Conservation (phyloP, 441 rosid genomes). For the Bruguiera hainesii region DNA sequence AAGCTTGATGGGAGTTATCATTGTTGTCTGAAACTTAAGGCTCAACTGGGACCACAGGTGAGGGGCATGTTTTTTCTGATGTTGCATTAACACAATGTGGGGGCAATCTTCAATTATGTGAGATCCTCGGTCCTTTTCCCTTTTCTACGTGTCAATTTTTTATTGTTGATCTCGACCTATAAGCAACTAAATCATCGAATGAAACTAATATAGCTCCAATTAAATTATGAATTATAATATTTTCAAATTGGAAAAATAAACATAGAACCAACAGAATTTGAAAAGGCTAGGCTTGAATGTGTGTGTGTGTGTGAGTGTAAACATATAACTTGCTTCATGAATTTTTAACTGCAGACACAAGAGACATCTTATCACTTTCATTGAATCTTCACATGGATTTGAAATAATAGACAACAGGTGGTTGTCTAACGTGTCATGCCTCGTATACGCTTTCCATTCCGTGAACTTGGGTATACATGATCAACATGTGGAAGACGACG, state of each 20-base stretch:
- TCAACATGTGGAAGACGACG: not conserved
- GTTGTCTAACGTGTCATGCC: not conserved
- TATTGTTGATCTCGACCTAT: not conserved
- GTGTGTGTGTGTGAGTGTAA: not conserved
- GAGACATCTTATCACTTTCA: not conserved
- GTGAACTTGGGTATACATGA: not conserved
- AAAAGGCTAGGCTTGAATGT: too few relatives aligned
- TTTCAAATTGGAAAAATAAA: too few relatives aligned
- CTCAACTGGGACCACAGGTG: constrained; percentile 42
- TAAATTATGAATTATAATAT: not conserved
- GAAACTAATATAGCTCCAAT: not conserved
- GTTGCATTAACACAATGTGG: constrained; percentile 45
- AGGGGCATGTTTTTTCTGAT: constrained; percentile 41
- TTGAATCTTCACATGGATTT: not conserved
- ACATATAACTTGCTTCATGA: not conserved
- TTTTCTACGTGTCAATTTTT: not conserved
- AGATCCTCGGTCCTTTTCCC: constrained; percentile 19
- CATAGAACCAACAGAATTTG: too few relatives aligned
- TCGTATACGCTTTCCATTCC: too few relatives aligned
- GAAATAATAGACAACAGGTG: not conserved
- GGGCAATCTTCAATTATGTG: constrained; percentile 19
- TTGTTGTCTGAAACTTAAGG: constrained; percentile 37
- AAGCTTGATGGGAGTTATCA: constrained; percentile 39
- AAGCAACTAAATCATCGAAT: not conserved
- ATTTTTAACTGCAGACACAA: not conserved